A percentile compares a stretch with the other conserved stretches of the same genome.
Conservation (phyloP, 768 basidiomycete species). For the Psilocybe azurescens region DNA sequence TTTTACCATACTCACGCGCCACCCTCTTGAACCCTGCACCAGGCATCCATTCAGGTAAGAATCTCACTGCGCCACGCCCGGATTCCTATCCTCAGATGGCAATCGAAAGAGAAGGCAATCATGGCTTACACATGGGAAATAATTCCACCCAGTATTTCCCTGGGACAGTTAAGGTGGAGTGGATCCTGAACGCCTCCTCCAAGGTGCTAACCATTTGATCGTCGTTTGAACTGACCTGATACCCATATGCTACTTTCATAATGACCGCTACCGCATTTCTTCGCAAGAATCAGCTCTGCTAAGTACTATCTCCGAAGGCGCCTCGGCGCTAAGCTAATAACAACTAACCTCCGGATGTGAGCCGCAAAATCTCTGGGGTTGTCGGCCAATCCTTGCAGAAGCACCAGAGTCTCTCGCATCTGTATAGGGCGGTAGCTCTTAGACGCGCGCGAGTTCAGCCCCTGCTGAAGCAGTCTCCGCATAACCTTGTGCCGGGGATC, state of each 20-base stretch:
- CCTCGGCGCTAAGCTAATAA: neutral
- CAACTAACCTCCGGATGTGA: conserved; percentile 35
- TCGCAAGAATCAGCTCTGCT: neutral
- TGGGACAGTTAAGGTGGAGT: conserved; percentile 29
- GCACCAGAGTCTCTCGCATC: conserved; percentile 30
- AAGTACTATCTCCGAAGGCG: neutral
- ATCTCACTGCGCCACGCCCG: conserved; percentile 33
- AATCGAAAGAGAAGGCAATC: neutral
- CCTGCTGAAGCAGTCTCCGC: conserved; percentile 41
- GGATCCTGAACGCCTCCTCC: conserved; percentile 34
- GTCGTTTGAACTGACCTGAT: conserved; percentile 36
- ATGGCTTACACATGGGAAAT: conserved; percentile 40
- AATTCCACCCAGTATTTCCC: conserved; percentile 45
- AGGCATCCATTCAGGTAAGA: conserved; percentile 48
- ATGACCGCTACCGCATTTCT: conserved; percentile 41
- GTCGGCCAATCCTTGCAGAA: conserved; percentile 34
- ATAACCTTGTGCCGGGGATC: conserved; percentile 41
- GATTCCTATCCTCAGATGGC: neutral
- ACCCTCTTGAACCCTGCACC: conserved; percentile 44
- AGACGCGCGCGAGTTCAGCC: conserved; percentile 39
- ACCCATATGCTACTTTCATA: conserved; percentile 46
- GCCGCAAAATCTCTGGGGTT: conserved; percentile 32
- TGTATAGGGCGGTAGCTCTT: conserved; percentile 36
- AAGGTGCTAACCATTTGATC: conserved; percentile 37
- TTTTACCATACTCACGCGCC: conserved; percentile 22